Base-by-base conservation (phyloP, 768 basidiomycete genomes). In the Pisolithus microcarpus region DNA sequence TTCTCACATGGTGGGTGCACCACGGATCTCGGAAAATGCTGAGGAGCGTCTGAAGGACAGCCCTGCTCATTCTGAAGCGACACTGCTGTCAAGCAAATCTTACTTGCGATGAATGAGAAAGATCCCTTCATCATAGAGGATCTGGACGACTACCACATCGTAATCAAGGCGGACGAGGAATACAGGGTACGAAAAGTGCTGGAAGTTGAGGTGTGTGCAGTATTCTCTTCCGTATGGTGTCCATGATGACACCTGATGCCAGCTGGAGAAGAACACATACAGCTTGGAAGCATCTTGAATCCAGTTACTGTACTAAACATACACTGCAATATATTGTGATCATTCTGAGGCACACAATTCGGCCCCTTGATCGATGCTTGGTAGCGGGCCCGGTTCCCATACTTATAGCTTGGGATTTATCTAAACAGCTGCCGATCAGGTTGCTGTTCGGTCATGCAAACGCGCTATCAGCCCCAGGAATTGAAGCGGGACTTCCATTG, bases 191-290 rank as follows among this genome's bases (percentile, higher is more conserved):
- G 82, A 54, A 77, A 71, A 57, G 83, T 87, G 57, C 72, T 92
- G 30, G 90, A 91, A 61, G 65, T 76, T 11, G 87, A 92, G 80
- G 89, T 87, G 53, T 36, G 77, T 66, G 31, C 26, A 18, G 4
- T 42, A n/a, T 26, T 37, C 47, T 38, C n/a, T 43, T 39, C 50
- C 39, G 30, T 30, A 38, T 23, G 26, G 19, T 28, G n/a, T 26
- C 8, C 24, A 11, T 48, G 19, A 52, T 7, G 26, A 46, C 23
- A 7, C 49, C 58, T 21, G 56, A 50, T 36, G 44, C 10, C 54
- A 90, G 87, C 66, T 90, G 62, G 89, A 91, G 64, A 91, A 90
- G 72, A 91, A 91, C 58, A 89, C 87, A 0, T 91, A 88, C 57
- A 87, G 81, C 59, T 62, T 86, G 58, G 85, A 88, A 50, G 52